Evolutionary conservation across 2,329 filamentous ascomycete species (phyloP).

Genomic region (Paecilomyces fulvus): DNA sequence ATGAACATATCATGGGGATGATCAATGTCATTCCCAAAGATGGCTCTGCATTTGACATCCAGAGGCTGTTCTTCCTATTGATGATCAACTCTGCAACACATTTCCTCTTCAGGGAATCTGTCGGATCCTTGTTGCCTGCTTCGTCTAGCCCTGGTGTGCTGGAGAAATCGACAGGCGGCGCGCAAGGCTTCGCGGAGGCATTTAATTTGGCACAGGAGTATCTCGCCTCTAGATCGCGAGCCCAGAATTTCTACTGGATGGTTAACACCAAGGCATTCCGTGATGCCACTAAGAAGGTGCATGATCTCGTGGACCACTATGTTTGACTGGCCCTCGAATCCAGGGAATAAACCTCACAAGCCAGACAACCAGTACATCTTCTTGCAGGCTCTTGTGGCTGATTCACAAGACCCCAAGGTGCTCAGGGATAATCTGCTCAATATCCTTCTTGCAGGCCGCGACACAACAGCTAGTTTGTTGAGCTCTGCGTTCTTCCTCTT

Average conservation of each 20-base stretch:
- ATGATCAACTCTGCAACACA: conserved; percentile 81
- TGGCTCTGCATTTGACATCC: conserved; percentile 54
- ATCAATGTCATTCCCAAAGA: conserved; percentile 51
- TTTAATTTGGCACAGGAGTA: conserved; percentile 29
- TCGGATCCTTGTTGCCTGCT: conserved; percentile 45
- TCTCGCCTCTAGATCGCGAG: conserved; percentile 19
- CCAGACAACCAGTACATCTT: conserved; percentile 39
- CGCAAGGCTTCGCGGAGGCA: conserved; percentile 26
- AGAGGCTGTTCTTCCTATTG: conserved; percentile 69
- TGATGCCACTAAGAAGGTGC: conserved; percentile 33
- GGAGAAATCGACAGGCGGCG: conserved; percentile 27
- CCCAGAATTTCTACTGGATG: conserved; percentile 29
- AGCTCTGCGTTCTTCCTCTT: conserved; percentile 41
- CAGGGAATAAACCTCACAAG: conserved; percentile 22
- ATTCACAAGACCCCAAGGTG: conserved; percentile 38
- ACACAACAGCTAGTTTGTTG: conserved; percentile 42
- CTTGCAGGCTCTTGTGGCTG: conserved; percentile 39
- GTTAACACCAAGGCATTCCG: conserved; percentile 32
- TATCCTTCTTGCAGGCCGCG: conserved; percentile 44
- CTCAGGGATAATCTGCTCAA: conserved; percentile 43
- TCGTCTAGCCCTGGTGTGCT: conserved; percentile 41
- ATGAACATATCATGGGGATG: conserved; percentile 64
- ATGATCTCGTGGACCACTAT: conserved; percentile 43
- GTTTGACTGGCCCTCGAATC: conserved; percentile 36
- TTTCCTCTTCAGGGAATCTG: conserved; percentile 72